These are phyloP conservation scores for Phytopythium boreale DNA, from an alignment of 352 stramenopile genomes.

Conservation along the genomic window DNA sequence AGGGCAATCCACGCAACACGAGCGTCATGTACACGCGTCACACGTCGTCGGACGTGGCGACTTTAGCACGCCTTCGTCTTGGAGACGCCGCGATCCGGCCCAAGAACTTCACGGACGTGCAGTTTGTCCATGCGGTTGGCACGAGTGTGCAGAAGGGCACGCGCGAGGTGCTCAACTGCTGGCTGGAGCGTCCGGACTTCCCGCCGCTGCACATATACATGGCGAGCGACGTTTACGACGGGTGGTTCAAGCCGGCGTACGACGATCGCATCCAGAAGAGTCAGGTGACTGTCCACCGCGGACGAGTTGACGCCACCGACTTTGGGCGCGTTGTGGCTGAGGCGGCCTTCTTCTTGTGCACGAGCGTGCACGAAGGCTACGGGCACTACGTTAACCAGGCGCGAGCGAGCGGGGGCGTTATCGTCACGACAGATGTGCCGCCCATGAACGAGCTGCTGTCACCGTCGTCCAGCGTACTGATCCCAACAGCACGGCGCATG, in stretches of 20 bases:
- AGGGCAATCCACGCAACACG: constrained; percentile 48
- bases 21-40: constrained; percentile 54
- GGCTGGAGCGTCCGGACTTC: constrained; percentile 44
- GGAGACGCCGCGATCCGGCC: constrained; percentile 21
- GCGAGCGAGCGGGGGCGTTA: constrained; percentile 35
- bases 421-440: constrained; percentile 49
- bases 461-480: constrained; percentile 35
- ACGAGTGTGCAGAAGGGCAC: constrained; percentile 61
- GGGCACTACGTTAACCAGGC: constrained; percentile 76
- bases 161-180: constrained; percentile 46
- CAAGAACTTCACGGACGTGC: constrained; percentile 44
- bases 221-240: constrained; percentile 29
- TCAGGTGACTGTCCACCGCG: constrained; percentile 38
- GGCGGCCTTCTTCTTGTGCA: constrained; percentile 54
- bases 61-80: constrained; percentile 27
- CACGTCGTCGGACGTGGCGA: constrained; percentile 49
- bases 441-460: constrained; percentile 70
- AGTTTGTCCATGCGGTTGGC: constrained; percentile 49
- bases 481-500: constrained; percentile 22
- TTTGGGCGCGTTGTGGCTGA: constrained; percentile 58
- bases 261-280: constrained; percentile 19
- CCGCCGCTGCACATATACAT: constrained; percentile 53
- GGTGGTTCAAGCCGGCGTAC: constrained; percentile 26
- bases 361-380: constrained; percentile 58
- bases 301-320: constrained; percentile 22